Percentiles rank a stretch among this genome's conserved stretches.
These are phyloP conservation scores for Dothiorella sarmentorum DNA, from an alignment of 2,329 filamentous ascomycete genomes.

Conservation along the genomic window DNA sequence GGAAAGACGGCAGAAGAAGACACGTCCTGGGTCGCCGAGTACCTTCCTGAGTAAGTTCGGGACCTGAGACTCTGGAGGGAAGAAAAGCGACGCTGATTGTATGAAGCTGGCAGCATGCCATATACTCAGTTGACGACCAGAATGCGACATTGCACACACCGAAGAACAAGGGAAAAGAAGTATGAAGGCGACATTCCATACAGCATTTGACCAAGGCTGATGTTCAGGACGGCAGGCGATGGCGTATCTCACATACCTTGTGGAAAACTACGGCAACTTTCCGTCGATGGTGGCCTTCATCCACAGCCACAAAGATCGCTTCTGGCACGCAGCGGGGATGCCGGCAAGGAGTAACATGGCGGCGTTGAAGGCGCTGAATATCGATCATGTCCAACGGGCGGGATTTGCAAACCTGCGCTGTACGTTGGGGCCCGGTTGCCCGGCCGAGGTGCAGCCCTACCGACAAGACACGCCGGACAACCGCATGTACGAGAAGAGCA, in stretches of 20 bases:
- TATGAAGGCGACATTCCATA: not conserved
- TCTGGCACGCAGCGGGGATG: slow-evolving; percentile 20
- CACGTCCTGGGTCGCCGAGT: slow-evolving; percentile 20
- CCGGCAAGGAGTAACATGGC: slow-evolving; percentile 10
- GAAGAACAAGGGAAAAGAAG: slow-evolving; percentile 25
- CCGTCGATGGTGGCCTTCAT: slow-evolving; percentile 25
- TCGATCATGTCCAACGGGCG: slow-evolving; percentile 34
- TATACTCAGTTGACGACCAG: slow-evolving; percentile 21
- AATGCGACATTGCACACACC: slow-evolving; percentile 20
- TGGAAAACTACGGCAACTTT: slow-evolving; percentile 26
- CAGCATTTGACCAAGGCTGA: not conserved
- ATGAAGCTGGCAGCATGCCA: slow-evolving; percentile 16
- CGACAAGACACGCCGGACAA: slow-evolving; percentile 23
- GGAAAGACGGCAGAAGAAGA: slow-evolving; percentile 20
- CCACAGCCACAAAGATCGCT: slow-evolving; percentile 20
- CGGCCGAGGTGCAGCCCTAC: slow-evolving; percentile 36
- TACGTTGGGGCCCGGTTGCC: slow-evolving; percentile 37
- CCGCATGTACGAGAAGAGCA: slow-evolving; percentile 20
- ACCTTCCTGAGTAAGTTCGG: slow-evolving; percentile 15
- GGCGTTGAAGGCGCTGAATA: slow-evolving; percentile 29
- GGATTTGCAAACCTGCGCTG: slow-evolving; percentile 43
- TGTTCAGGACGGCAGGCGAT: slow-evolving; percentile 13
- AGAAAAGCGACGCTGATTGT: not conserved
- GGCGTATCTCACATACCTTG: slow-evolving; percentile 27
- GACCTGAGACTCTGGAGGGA: too few relatives aligned